A percentile compares a stretch with the other conserved stretches of the same genome.
These are phyloP conservation scores for Haematococcus sp. DNA, from an alignment of 139 green algal genomes.

Conservation along the genomic window DNA sequence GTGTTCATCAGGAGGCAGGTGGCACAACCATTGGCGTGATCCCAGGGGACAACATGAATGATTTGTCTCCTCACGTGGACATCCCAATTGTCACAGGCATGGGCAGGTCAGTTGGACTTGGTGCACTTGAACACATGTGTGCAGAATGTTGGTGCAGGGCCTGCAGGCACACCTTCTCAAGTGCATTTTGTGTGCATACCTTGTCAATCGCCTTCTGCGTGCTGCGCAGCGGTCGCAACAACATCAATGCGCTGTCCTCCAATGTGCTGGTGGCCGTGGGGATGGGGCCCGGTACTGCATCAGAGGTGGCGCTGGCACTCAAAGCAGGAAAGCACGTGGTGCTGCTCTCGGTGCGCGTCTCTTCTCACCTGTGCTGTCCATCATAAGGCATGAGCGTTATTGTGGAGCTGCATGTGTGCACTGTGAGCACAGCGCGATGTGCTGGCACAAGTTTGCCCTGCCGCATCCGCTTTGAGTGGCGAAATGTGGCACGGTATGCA, in stretches of 20 bases:
- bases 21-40: slow-evolving; percentile 38
- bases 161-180: too few species aligned
- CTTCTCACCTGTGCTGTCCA: neutral
- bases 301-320: slow-evolving; percentile 34
- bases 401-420: neutral
- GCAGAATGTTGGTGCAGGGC: too few species aligned
- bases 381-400: neutral
- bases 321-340: slow-evolving; percentile 31
- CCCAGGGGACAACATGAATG: slow-evolving; percentile 7
- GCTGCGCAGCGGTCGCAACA: slow-evolving; percentile 28
- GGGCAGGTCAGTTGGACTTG: slow-evolving; percentile 15
- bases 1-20: slow-evolving; percentile 19
- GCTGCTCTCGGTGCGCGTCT: slow-evolving; percentile 9
- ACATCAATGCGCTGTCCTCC: slow-evolving; percentile 40
- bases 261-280: slow-evolving; percentile 31
- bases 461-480: too few species aligned
- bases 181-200: too few species aligned
- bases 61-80: slow-evolving; percentile 29
- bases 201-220: too few species aligned
- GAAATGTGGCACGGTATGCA: too few species aligned
- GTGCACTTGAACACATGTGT: neutral
- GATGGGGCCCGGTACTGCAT: slow-evolving; percentile 35
- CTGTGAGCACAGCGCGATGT: too few species aligned
- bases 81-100: slow-evolving; percentile 47
- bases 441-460: too few species aligned